These are phyloP conservation scores for Penicillium paradoxum DNA, from an alignment of 495 filamentous ascomycete genomes.

Conservation along the genomic window DNA sequence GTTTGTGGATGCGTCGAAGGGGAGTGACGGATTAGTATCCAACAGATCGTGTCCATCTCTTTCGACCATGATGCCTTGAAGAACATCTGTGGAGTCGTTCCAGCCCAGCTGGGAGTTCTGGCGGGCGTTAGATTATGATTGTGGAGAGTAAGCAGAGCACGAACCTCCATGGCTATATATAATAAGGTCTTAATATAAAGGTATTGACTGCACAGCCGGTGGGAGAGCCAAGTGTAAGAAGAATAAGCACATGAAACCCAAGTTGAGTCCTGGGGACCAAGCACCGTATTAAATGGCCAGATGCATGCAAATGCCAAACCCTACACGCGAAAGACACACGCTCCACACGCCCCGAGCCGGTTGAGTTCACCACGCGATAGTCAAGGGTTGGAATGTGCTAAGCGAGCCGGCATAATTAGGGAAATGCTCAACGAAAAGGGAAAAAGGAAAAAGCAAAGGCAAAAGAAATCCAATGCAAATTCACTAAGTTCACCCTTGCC, in stretches of 20 bases:
- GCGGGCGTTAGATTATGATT: not conserved
- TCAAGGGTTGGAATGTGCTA: conserved; percentile 6
- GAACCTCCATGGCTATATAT: conserved; percentile 19
- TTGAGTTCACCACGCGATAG: conserved; percentile 15
- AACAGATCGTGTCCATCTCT: conserved; percentile 11
- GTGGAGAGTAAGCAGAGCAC: conserved; percentile 1
- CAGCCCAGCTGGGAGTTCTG: conserved; percentile 21
- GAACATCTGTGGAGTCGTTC: conserved; percentile 30
- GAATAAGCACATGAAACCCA: not conserved
- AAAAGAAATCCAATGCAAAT: not conserved
- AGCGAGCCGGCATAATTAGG: not conserved
- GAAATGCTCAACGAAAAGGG: not conserved
- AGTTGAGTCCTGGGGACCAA: not conserved
- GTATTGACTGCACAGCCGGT: too few species aligned
- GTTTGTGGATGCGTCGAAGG: conserved; percentile 21
- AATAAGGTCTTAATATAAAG: not conserved
- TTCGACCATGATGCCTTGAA: conserved; percentile 34
- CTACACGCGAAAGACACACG: conserved; percentile 16
- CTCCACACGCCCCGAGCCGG: conserved; percentile 24
- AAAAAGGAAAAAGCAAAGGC: not conserved
- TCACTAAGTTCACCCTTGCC: conserved; percentile 5
- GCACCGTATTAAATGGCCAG: conserved; percentile 2
- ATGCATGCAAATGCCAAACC: conserved; percentile 14
- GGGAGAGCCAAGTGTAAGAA: too few species aligned
- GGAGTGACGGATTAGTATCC: conserved; percentile 14